Evolutionary conservation across 2,329 filamentous ascomycete genomes (phyloP).

Genomic region (Hymenoscyphus fraxineus): DNA sequence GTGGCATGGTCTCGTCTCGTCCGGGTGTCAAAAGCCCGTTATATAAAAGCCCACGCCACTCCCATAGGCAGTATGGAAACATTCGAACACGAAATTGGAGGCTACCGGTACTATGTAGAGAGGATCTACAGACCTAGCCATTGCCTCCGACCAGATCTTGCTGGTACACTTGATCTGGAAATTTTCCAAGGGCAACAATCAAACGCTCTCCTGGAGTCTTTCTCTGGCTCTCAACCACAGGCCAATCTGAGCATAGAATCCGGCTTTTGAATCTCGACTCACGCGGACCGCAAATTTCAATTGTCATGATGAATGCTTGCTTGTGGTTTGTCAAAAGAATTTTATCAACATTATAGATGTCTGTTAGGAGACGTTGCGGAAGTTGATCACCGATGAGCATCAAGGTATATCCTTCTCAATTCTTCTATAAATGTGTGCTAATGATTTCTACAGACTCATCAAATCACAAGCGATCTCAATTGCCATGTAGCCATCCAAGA

Average conservation of each 20-base stretch:
- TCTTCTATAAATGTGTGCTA: too few species aligned
- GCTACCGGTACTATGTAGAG: conserved; percentile 9
- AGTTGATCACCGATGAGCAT: not conserved
- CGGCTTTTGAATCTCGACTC: too few species aligned
- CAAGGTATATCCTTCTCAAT: not conserved
- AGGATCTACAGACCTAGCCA: conserved; percentile 4
- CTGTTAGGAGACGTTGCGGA: conserved; percentile 3
- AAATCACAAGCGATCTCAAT: not conserved
- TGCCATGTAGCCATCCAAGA: not conserved
- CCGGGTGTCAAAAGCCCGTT: conserved; percentile 20
- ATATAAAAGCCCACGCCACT: conserved; percentile 13
- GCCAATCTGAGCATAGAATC: not conserved
- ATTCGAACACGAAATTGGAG: conserved; percentile 12
- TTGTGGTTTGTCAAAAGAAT: not conserved
- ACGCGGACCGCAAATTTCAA: too few species aligned
- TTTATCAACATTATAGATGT: not conserved
- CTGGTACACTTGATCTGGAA: not conserved
- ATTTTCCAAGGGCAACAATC: not conserved
- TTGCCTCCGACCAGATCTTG: not conserved
- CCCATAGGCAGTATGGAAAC: not conserved
- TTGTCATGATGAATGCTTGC: not conserved
- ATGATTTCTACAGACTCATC: not conserved
- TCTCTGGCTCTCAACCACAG: not conserved
- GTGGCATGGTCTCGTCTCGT: conserved; percentile 51
- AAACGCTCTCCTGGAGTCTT: not conserved